Evolutionary conservation across 208 protist species (phyloP), one percentile per base, ranked within the genome.

Genomic region (Naegleria lovaniensis): DNA sequence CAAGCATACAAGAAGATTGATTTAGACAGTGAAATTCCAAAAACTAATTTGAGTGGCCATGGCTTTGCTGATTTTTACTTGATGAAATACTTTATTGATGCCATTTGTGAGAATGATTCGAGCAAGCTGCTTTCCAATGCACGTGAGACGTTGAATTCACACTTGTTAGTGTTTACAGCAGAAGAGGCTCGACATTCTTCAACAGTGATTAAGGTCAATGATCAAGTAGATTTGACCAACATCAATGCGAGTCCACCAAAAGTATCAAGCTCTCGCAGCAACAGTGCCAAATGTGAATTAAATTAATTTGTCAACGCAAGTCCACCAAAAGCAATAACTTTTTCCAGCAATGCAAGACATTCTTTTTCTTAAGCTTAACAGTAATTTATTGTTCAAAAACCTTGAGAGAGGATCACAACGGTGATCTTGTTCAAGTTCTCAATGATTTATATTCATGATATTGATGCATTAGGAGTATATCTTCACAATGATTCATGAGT

Each of bases 41-140:
- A 76, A 16, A 75, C 48, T 36, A 29, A 5, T n/a, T 48, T 89
- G 13, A 43, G 16, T 15, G 36, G 36, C 3, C 86, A 89, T 89
- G 86, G 51, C 2, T 40, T 29, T n/a, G 86, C 51, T 43, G 86
- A 89, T 13, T 89, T 7, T 36, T 41, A 48, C n/a, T 76, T 89
- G 29, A 89, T 89, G 51, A 76, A 89, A 22, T 0, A 39, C 25
- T 89, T 89, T 76, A 76, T 89, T 39, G 52, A 89, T 5, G 43
- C 86, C 43, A 51, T 89, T 5, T 15, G 7, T 6, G 29, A 39
- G 6, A 76, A 76, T 76, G 86, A 89, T 76, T 16, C 48, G 25
- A 22, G 16, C 6, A 29, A 76, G 2, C 0, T 89, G 19, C 13
- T 89, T n/a, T 48, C 33, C 2, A 25, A 39, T 76, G 51, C 51